Conservation (phyloP, 75 land plant species). For the Chamaecyparis obtusa region DNA sequence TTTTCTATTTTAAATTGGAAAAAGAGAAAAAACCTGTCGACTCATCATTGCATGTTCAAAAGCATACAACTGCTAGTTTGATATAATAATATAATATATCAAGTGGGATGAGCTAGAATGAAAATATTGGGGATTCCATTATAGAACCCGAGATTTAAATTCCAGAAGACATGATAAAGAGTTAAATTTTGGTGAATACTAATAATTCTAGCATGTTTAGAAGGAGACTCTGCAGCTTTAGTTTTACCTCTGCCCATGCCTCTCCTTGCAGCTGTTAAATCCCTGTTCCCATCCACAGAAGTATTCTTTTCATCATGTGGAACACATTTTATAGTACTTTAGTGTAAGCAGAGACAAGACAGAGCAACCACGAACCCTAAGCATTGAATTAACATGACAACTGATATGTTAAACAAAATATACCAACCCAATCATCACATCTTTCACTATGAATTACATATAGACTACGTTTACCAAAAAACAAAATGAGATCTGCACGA, state of each 20-base stretch:
- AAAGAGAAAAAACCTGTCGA: too few relatives aligned
- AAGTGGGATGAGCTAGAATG: too few relatives aligned
- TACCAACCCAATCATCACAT: neutral
- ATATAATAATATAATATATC: too few relatives aligned
- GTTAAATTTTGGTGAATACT: too few relatives aligned
- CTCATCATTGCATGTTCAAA: too few relatives aligned
- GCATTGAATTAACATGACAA: neutral
- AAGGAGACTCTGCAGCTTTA: neutral
- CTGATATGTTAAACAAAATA: neutral
- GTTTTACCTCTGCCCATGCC: neutral
- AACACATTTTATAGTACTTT: neutral
- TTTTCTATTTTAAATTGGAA: too few relatives aligned
- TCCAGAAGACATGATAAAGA: too few relatives aligned
- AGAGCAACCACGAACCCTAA: neutral
- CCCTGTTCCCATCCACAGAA: neutral
- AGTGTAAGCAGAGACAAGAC: neutral
- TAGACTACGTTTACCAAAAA: too few relatives aligned
- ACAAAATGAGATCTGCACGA: neutral
- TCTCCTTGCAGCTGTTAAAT: neutral
- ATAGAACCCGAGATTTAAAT: too few relatives aligned
- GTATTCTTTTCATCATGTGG: neutral
- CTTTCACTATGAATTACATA: neutral
- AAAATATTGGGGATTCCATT: too few relatives aligned
- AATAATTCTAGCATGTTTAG: neutral
- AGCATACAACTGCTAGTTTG: too few relatives aligned